Evolutionary conservation across 257 asterid genomes (phyloP).

Genomic region (Nicotiana knightiana): DNA sequence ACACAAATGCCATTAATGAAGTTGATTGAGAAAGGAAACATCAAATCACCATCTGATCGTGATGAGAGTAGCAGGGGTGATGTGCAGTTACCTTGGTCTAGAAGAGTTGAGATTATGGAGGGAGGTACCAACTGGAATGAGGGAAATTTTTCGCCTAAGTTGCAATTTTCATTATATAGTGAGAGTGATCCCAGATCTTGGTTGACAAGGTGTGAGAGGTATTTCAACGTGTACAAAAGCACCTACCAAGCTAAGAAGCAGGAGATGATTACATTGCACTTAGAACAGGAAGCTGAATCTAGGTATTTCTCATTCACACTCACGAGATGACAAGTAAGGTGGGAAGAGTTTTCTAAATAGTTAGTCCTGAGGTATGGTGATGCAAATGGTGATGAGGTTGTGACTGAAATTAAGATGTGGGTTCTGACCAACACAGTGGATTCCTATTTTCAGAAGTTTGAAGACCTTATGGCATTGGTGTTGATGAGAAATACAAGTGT

Average conservation of each 20-base stretch:
- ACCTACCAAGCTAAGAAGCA: neutral
- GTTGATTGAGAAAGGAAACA: neutral
- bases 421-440: neutral
- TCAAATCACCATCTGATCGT: no score
- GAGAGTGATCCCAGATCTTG: neutral
- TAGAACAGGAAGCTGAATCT: neutral
- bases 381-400: neutral
- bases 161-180: neutral
- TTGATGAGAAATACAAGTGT: neutral
- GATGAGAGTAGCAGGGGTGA: neutral
- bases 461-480: neutral
- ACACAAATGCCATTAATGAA: neutral
- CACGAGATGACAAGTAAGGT: neutral
- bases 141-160: neutral
- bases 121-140: no score
- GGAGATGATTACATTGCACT: neutral
- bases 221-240: neutral
- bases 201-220: neutral
- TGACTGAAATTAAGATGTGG: no score
- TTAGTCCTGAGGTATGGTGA: neutral
- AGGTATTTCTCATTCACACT: neutral
- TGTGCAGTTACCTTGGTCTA: neutral
- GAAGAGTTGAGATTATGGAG: neutral
- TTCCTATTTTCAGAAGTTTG: neutral
- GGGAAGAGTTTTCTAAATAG: neutral